Evolutionary conservation across 1,284 basidiomycete genomes (phyloP).

Genomic region (Papiliotrema flavescens): DNA sequence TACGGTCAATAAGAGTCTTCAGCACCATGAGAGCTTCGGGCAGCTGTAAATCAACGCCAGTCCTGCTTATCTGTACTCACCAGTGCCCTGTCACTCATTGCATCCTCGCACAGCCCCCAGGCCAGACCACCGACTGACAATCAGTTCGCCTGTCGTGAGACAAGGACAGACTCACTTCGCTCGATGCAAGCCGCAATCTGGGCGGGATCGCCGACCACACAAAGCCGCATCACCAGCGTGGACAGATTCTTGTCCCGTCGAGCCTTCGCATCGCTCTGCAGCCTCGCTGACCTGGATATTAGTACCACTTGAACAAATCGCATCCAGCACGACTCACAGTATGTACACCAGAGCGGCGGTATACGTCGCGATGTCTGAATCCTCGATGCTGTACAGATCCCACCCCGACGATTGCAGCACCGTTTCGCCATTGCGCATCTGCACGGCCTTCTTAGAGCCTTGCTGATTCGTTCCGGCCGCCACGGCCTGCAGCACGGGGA

Average conservation of each 20-base stretch:
- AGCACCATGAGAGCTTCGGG: slow-evolving; percentile 16
- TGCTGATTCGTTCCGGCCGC: slow-evolving; percentile 1
- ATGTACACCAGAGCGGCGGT: slow-evolving; percentile 31
- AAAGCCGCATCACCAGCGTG: slow-evolving; percentile 4
- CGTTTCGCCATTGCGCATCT: slow-evolving; percentile 14
- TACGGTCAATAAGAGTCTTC: slow-evolving; percentile 11
- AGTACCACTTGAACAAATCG: background rate
- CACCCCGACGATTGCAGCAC: slow-evolving; percentile 12
- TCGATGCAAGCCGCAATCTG: slow-evolving; percentile 4
- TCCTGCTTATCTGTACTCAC: too few species aligned
- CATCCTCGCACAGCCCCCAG: slow-evolving; percentile 14
- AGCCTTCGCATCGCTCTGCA: background rate
- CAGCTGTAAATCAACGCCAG: slow-evolving; percentile 8
- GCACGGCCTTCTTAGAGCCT: slow-evolving; percentile 6
- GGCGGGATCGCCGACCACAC: slow-evolving; percentile 2
- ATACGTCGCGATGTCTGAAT: slow-evolving; percentile 12
- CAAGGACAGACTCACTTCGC: slow-evolving; percentile 10
- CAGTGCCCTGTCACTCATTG: background rate
- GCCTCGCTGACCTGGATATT: slow-evolving; percentile 8
- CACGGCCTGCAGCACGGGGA: background rate
- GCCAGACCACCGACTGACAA: slow-evolving; percentile 26
- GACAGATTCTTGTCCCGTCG: slow-evolving; percentile 1
- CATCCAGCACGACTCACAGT: slow-evolving; percentile 23
- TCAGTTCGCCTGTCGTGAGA: background rate
- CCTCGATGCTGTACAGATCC: slow-evolving; percentile 12